Conservation (phyloP, 768 basidiomycete species). For the Termitomyces sp. region DNA sequence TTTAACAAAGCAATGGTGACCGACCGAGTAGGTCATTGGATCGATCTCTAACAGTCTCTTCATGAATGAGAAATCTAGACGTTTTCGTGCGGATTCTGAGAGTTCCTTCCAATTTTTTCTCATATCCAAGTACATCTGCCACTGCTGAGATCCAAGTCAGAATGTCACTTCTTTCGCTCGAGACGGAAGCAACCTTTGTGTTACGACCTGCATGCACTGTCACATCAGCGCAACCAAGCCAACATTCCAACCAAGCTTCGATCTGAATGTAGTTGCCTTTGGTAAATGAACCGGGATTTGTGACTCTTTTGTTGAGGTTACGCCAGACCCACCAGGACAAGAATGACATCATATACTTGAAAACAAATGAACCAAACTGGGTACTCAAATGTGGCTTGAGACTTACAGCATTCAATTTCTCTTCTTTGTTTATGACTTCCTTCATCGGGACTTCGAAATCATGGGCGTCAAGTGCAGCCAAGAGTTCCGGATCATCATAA, state of each 20-base stretch:
- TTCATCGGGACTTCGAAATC: slow-evolving; percentile 27
- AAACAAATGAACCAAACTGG: neutral
- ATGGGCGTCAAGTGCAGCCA: slow-evolving; percentile 44
- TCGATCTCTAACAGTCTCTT: slow-evolving; percentile 50
- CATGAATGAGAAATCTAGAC: slow-evolving; percentile 60
- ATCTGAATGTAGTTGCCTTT: slow-evolving; percentile 28
- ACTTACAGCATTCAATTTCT: slow-evolving; percentile 27
- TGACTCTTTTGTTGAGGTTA: slow-evolving; percentile 35
- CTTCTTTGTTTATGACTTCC: slow-evolving; percentile 26
- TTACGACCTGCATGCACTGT: slow-evolving; percentile 30
- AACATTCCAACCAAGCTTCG: slow-evolving; percentile 61
- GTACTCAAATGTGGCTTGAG: neutral
- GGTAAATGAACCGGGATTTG: slow-evolving; percentile 20
- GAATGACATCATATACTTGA: slow-evolving; percentile 15
- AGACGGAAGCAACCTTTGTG: slow-evolving; percentile 12
- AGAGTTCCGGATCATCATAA: slow-evolving; percentile 56
- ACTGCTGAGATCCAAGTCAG: slow-evolving; percentile 36
- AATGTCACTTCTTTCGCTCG: neutral
- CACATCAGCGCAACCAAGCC: slow-evolving; percentile 66
- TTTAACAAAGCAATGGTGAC: slow-evolving; percentile 13
- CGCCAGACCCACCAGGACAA: slow-evolving; percentile 32
- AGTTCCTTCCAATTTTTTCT: slow-evolving; percentile 41
- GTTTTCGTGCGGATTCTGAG: slow-evolving; percentile 38
- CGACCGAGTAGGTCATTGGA: slow-evolving; percentile 53
- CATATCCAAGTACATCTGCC: slow-evolving; percentile 49